Percentiles rank a stretch among this genome's conserved stretches.
These are phyloP conservation scores for Ophioceras dolichostomum DNA, from an alignment of 2,329 filamentous ascomycete species.

Conservation along the genomic window DNA sequence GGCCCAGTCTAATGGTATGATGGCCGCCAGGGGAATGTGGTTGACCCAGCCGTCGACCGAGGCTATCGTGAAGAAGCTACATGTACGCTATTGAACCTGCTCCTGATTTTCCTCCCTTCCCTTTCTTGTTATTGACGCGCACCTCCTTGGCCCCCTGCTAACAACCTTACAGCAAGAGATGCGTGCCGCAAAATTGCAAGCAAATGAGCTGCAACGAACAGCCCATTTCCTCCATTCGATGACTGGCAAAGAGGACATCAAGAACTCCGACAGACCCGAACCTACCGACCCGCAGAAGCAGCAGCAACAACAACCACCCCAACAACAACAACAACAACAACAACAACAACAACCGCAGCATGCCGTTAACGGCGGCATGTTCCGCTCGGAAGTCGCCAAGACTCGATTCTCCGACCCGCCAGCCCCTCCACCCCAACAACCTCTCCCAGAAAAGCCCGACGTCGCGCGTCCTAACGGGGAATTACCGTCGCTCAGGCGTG, in stretches of 20 bases:
- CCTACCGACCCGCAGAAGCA: constrained; percentile 32
- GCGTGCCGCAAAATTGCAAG: constrained; percentile 77
- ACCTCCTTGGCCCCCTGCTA: constrained; percentile 11
- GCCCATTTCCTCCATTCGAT: constrained; percentile 70
- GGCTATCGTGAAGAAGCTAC: constrained; percentile 79
- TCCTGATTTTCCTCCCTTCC: not conserved
- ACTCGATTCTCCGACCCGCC: constrained; percentile 86
- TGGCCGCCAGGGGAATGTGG: constrained; percentile 74
- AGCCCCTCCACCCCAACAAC: constrained; percentile 85
- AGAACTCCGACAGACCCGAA: constrained; percentile 42
- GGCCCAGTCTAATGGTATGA: constrained; percentile 42
- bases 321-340: too few relatives aligned
- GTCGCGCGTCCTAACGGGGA: constrained; percentile 32
- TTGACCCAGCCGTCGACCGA: constrained; percentile 84
- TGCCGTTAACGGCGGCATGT: constrained; percentile 38
- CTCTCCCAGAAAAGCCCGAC: constrained; percentile 86
- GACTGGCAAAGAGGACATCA: constrained; percentile 57
- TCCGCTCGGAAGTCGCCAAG: constrained; percentile 58
- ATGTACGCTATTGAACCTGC: constrained; percentile 42
- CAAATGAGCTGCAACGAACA: constrained; percentile 72
- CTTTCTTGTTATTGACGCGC: constrained; percentile 1
- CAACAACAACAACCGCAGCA: too few relatives aligned
- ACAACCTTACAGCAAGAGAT: constrained; percentile 59
- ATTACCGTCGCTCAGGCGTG: constrained; percentile 57
- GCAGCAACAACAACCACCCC: too few relatives aligned